Base-by-base conservation (phyloP, 371 early-diverging fungal genomes). In the Zychaea mexicana region DNA sequence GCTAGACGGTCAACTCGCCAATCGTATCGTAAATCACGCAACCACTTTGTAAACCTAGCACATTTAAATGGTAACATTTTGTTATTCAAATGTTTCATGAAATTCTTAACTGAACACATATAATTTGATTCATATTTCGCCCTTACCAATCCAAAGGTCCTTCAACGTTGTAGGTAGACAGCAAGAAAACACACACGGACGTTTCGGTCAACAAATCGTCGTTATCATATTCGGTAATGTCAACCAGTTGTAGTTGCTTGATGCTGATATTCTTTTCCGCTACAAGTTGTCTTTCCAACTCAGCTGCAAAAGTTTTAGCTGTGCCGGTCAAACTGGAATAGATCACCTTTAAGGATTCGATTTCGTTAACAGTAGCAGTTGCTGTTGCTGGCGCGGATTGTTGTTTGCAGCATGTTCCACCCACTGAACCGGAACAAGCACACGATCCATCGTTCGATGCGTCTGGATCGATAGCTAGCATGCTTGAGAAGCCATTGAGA, bases 151-250 rank as follows among this genome's bases (percentile, higher is more conserved):
- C 88, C 45, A 88, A 78, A 22, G 92, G 90, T 3, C 85, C 85
- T 63, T 92, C 93, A 6, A 91, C 90, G 32, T 88, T 87, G 65
- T 90, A 92, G 0, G 89, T 90, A 7, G 91, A 86, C 3, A 92
- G 63, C 42, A 91, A 66, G 68, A 93, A 90, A 21, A 91, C 68
- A 60, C 86, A 87, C 3, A 87, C 75, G 5, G 79, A 69, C 0
- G 83, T 83, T 61, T 90, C 87, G 19, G 81, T 65, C 60, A 84
- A 66, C 49, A 91, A 74, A 57, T 88, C 85, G 60, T 92, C 91
- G n/a, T 88, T 87, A 52, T 90, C 89, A 49, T 90, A 89, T 32
- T 89, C 87, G 28, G 86, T 84, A 59, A 89, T 80, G 66, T 89
- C 88, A 63, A 89, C 65, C 7, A 83, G 52, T 26, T 76, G 69